phyloP scores from a whole-genome alignment of 2,329 filamentous ascomycete genomes.

The Macrophomina pseudophaseolina region DNA sequence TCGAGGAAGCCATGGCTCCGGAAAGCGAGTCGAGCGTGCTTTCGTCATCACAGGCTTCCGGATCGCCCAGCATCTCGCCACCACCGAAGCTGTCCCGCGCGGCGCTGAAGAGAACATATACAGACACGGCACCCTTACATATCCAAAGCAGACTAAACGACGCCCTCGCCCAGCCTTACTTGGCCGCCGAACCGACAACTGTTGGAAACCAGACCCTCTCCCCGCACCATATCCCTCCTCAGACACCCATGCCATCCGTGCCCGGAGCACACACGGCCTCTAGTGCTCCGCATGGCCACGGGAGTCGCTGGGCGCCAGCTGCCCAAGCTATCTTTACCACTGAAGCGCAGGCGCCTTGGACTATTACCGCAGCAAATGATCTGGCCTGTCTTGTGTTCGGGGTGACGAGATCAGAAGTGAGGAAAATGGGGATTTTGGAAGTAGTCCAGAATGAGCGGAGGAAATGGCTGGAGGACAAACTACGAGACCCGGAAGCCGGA shows the following conservation, averaged over 20 bases:
- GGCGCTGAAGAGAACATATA: constrained; percentile 80
- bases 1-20: constrained; percentile 16
- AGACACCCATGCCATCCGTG: constrained; percentile 37
- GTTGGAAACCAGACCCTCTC: constrained; percentile 41
- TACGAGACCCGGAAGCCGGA: constrained; percentile 67
- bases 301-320: constrained; percentile 86
- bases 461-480: constrained; percentile 86
- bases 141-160: constrained; percentile 86
- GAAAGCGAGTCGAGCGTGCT: constrained; percentile 16
- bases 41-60: constrained; percentile 31
- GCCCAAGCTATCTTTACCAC: constrained; percentile 98
- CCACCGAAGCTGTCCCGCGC: constrained; percentile 53
- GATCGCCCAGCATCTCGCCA: constrained; percentile 27
- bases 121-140: constrained; percentile 75
- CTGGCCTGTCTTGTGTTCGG: constrained; percentile 97
- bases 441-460: constrained; percentile 89
- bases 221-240: constrained; percentile 42
- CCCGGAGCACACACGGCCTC: constrained; percentile 44
- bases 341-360: constrained; percentile 89
- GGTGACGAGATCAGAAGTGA: constrained; percentile 94
- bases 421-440: constrained; percentile 92
- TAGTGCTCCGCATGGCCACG: constrained; percentile 74
- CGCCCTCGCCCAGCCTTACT: constrained; percentile 80
- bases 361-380: constrained; percentile 94
- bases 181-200: constrained; percentile 57